Evolutionary conservation across 2,329 filamentous ascomycete genomes (phyloP), one percentile per base, ranked within the genome.

Genomic region (Fusarium palustre): DNA sequence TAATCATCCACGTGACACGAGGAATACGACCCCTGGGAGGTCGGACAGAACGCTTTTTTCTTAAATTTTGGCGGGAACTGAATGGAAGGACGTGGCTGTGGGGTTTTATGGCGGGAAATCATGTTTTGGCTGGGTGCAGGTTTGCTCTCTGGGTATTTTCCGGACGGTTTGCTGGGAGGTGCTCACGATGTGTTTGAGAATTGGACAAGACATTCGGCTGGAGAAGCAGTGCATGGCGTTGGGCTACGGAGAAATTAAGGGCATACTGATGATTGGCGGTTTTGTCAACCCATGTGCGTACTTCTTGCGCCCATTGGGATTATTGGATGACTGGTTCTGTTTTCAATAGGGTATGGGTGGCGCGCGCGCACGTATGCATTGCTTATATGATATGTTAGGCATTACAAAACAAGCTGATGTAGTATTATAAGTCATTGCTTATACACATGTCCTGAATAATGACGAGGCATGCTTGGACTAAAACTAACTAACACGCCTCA

Each of bases 401-500:
- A 56, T 59, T 65, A 49, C 25, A 57, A 73, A 58, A 66, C 48
- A 48, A 58, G 59, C 52, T 54, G 42, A 55, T 64, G 47, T 54
- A 56, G 55, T 67, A 57, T 65, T 53, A 61, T n/a, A 72, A 48
- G 46, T 45, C 18, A 30, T 49, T 8, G 20, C 49, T 55, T 41
- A 13, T 62, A 16, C 18, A 41, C n/a, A 39, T 39, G n/a, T 33
- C 12, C 24, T 31, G 15, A n/a, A 24, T 28, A 22, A 28, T 39
- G 33, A 45, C 31, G 30, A 22, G 7, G 48, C 24, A 52, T 52
- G 34, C 9, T 20, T n/a, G 33, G 41, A 49, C 13, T 22, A 34
- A 34, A 38, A 45, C 33, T 66, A 59, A 53, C 45, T 66, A 31
- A 50, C 33, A 41, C 63, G 71, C 66, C 78, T 83, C 75, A 89